A percentile compares a stretch with the other conserved stretches of the same genome.
Conservation (phyloP, 2,329 filamentous ascomycete genomes). For the Mariannaea elegans region DNA sequence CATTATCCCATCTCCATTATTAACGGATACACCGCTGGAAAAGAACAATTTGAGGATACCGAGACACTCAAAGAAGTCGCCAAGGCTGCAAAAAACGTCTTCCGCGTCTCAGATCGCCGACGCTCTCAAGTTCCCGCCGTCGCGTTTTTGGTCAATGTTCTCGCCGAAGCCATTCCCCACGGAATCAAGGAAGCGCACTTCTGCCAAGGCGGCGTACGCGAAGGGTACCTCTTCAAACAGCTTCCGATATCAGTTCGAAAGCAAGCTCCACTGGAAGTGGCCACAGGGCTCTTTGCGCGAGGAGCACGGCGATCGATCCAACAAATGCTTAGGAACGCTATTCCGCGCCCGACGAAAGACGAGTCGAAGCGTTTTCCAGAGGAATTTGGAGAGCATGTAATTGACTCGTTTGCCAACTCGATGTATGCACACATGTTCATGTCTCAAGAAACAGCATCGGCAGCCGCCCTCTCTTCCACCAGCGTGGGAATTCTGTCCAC, state of each 20-base stretch:
- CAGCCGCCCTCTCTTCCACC: constrained; percentile 68
- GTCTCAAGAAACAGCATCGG: constrained; percentile 63
- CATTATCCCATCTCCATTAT: constrained; percentile 78
- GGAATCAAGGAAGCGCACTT: constrained; percentile 70
- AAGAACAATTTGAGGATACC: constrained; percentile 61
- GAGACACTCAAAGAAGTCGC: constrained; percentile 47
- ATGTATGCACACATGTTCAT: constrained; percentile 63
- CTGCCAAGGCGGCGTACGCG: constrained; percentile 75
- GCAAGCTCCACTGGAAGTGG: constrained; percentile 67
- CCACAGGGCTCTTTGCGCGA: constrained; percentile 62
- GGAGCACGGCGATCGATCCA: constrained; percentile 56
- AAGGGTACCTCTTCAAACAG: constrained; percentile 69
- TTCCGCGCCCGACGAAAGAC: constrained; percentile 50
- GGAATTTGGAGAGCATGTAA: constrained; percentile 54
- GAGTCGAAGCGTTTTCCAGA: constrained; percentile 44
- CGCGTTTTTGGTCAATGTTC: constrained; percentile 70
- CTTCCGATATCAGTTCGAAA: constrained; percentile 57
- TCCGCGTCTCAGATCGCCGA: constrained; percentile 72
- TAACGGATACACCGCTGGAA: constrained; percentile 69
- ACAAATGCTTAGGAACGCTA: constrained; percentile 55
- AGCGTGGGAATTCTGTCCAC: constrained; percentile 70
- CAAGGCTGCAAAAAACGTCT: constrained; percentile 51
- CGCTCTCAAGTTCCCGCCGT: constrained; percentile 74
- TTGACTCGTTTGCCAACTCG: constrained; percentile 67
- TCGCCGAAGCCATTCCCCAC: constrained; percentile 66